phyloP scores from a whole-genome alignment of 257 asterid species.

The Rauvolfia tetraphylla region DNA sequence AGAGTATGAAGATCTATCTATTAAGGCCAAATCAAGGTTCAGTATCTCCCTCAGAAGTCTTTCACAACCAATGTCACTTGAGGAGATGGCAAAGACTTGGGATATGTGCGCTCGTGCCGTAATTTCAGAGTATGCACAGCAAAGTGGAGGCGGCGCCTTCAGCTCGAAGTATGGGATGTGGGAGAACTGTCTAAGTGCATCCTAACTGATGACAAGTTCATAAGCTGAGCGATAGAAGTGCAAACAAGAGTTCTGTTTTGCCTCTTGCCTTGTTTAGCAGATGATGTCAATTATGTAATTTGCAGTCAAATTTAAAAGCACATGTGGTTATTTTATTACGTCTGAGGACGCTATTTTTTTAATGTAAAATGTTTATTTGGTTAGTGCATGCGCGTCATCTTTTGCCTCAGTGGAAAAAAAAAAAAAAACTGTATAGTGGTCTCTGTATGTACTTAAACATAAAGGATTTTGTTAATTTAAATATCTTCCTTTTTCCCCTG shows the following conservation, averaged over 20 bases:
- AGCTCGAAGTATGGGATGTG: constrained; percentile 81
- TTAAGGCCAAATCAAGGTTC: constrained; percentile 67
- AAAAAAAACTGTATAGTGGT: no score
- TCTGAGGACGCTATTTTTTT: background rate
- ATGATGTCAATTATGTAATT: background rate
- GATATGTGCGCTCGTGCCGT: constrained; percentile 70
- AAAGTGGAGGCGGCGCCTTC: constrained; percentile 79
- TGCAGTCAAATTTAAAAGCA: background rate
- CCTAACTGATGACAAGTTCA: background rate
- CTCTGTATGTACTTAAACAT: no score
- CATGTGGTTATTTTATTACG: background rate
- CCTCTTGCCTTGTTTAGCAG: background rate
- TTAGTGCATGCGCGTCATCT: background rate
- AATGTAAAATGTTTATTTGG: background rate
- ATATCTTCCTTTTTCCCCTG: no score
- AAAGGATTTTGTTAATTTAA: no score
- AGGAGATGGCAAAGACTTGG: constrained; percentile 80
- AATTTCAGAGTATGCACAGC: constrained; percentile 64
- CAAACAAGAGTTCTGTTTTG: background rate
- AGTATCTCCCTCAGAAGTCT: constrained; percentile 65
- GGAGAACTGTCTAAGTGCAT: constrained; percentile 62
- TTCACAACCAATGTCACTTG: constrained; percentile 71
- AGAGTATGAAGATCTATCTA: constrained; percentile 72
- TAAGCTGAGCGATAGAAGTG: background rate
- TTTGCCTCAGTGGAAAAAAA: background rate